phyloP scores from a whole-genome alignment of 257 asterid genomes.

The Phtheirospermum japonicum region DNA sequence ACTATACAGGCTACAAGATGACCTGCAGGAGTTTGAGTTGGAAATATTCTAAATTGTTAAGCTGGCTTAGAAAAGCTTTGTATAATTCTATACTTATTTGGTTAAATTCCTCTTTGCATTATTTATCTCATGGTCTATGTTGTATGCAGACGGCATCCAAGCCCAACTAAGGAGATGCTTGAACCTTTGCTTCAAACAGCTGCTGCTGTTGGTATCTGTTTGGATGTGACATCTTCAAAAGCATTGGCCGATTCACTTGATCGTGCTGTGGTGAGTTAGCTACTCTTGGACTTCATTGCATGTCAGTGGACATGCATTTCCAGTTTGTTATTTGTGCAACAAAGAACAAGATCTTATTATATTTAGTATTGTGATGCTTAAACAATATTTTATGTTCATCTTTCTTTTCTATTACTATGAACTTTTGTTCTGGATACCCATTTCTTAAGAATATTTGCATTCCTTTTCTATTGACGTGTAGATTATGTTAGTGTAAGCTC shows the following conservation, averaged over 20 bases:
- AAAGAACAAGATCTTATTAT: constrained; percentile 16
- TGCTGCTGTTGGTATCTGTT: constrained; percentile 78
- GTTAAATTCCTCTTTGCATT: constrained; percentile 18
- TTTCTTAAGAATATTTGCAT: constrained; percentile 18
- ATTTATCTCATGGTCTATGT: constrained; percentile 22
- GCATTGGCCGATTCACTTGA: constrained; percentile 98
- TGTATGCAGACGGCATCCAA: constrained; percentile 87
- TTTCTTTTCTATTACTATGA: constrained; percentile 10
- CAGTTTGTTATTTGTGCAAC: constrained; percentile 23
- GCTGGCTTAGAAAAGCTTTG: not conserved
- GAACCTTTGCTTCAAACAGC: constrained; percentile 92
- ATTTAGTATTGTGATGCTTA: not conserved
- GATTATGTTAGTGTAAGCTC: constrained; percentile 16
- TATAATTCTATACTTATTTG: constrained; percentile 19
- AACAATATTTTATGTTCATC: not conserved
- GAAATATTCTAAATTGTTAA: constrained; percentile 12
- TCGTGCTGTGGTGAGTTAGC: constrained; percentile 78
- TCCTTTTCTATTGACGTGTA: not conserved
- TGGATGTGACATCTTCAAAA: constrained; percentile 92
- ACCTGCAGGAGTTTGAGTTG: not conserved
- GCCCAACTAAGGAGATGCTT: constrained; percentile 97
- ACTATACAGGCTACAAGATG: not conserved
- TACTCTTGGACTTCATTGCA: constrained; percentile 23
- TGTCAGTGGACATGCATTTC: constrained; percentile 7
- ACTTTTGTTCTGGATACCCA: not conserved